Conservation (phyloP, 352 stramenopile genomes). For the Paralagenidium karlingii region DNA sequence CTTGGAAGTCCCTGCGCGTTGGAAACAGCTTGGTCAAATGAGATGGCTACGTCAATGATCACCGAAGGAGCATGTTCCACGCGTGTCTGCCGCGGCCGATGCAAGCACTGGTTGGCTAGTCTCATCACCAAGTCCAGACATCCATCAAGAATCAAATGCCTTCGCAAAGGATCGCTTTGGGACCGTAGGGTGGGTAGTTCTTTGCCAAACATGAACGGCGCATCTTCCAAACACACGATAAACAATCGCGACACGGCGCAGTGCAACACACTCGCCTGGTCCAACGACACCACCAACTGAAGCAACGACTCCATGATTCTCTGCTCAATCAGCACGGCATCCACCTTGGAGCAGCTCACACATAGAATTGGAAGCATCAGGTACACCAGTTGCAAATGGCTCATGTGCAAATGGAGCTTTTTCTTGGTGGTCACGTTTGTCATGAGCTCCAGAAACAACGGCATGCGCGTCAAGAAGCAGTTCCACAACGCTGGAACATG, state of each 20-base stretch:
- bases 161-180: slow-evolving; percentile 28
- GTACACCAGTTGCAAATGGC: slow-evolving; percentile 60
- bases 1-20: slow-evolving; percentile 29
- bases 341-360: slow-evolving; percentile 43
- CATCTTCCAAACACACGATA: slow-evolving; percentile 69
- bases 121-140: slow-evolving; percentile 26
- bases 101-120: too few species aligned
- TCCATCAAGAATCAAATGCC: slow-evolving; percentile 37
- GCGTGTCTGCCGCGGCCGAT: slow-evolving; percentile 1
- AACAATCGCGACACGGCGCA: slow-evolving; percentile 25
- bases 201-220: slow-evolving; percentile 68
- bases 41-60: slow-evolving; percentile 64
- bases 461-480: slow-evolving; percentile 23
- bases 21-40: slow-evolving; percentile 55
- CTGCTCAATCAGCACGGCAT: slow-evolving; percentile 10
- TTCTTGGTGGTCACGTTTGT: slow-evolving; percentile 6
- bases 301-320: slow-evolving; percentile 1
- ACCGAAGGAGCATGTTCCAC: slow-evolving; percentile 21
- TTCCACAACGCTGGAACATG: slow-evolving; percentile 62
- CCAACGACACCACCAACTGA: slow-evolving; percentile 1
- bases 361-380: slow-evolving; percentile 66
- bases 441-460: slow-evolving; percentile 24
- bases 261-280: too few species aligned
- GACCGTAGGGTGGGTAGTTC: slow-evolving; percentile 49
- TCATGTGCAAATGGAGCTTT: slow-evolving; percentile 32